phyloP scores from a whole-genome alignment of 2,329 filamentous ascomycete species.

The Chalaropsis thielavioides region DNA sequence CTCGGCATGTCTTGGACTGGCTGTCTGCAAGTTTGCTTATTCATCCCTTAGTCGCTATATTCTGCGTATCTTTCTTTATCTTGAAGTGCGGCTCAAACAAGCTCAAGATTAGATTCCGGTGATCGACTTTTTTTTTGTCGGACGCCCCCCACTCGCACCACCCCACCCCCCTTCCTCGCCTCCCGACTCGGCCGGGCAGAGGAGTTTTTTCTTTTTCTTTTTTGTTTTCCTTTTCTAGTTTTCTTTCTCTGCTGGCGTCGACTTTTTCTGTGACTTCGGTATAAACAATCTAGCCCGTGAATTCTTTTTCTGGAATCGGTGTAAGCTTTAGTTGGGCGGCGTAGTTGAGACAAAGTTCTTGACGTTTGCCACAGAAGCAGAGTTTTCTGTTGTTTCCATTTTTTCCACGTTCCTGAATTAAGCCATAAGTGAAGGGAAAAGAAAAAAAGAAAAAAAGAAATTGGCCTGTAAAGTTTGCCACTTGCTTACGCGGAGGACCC shows the following conservation, averaged over 20 bases:
- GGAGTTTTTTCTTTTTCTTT: neutral
- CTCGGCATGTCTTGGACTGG: neutral
- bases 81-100: constrained; percentile 6
- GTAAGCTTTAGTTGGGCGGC: neutral
- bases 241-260: neutral
- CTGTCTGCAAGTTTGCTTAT: neutral
- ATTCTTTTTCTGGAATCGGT: neutral
- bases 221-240: neutral
- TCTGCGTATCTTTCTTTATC: constrained; percentile 1
- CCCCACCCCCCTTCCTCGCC: neutral
- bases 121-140: neutral
- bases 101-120: neutral
- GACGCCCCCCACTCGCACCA: neutral
- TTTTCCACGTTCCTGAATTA: neutral
- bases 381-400: neutral
- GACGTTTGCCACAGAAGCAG: neutral
- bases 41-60: neutral
- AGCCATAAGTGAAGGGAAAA: neutral
- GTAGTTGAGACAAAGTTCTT: neutral
- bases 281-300: neutral
- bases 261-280: neutral
- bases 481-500: neutral
- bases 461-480: neutral
- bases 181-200: neutral
- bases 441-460: neutral